Evolutionary conservation across 1,139 yeast genomes (phyloP).

Genomic region (Geotrichum candidum): DNA sequence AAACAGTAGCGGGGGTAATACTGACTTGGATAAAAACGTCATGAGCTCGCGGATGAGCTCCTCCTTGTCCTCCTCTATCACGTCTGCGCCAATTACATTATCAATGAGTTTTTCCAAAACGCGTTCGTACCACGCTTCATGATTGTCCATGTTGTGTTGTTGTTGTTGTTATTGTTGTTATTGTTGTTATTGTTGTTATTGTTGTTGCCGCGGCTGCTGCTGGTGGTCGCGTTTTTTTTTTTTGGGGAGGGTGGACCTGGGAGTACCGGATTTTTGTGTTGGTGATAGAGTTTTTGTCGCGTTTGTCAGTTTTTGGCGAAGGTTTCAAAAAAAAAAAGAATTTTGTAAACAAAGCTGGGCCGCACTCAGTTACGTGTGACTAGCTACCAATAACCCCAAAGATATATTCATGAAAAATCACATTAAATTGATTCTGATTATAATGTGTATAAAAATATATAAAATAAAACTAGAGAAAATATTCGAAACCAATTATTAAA

Average conservation of each 20-base stretch:
- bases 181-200: too few relatives aligned
- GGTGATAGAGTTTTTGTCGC: neutral
- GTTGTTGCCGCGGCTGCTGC: neutral
- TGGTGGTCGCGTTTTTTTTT: neutral
- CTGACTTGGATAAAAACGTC: constrained; percentile 9
- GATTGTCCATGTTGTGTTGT: neutral
- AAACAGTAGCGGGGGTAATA: neutral
- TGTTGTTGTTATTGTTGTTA: neutral
- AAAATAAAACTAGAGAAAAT: neutral
- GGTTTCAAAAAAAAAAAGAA: neutral
- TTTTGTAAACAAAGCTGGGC: neutral
- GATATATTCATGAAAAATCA: neutral
- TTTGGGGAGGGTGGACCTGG: neutral
- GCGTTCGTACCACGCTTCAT: constrained; percentile 10
- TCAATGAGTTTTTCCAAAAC: constrained; percentile 13
- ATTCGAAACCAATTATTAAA: neutral
- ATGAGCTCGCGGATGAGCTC: constrained; percentile 8
- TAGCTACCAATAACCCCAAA: neutral
- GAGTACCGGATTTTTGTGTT: neutral
- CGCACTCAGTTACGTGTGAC: neutral
- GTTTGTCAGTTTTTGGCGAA: neutral
- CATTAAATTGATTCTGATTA: neutral
- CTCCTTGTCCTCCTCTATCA: constrained; percentile 13
- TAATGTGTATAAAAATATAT: neutral
- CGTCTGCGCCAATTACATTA: constrained; percentile 13